Conservation (phyloP, 495 filamentous ascomycete species). For the Penicillium tannophilum region DNA sequence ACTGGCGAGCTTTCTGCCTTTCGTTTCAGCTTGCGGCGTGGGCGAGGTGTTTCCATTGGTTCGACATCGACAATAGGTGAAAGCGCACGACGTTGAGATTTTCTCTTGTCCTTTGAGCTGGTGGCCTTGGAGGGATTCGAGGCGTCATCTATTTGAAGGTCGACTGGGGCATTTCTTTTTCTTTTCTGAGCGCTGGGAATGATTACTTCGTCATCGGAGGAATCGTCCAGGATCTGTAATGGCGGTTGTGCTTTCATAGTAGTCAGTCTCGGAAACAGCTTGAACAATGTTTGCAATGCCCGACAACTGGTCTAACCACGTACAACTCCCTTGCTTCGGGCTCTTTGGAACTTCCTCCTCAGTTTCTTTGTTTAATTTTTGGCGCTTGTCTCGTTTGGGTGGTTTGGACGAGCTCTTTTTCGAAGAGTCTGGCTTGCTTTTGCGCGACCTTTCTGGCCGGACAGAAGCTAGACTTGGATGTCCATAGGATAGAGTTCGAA, state of each 20-base stretch:
- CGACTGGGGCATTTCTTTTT: slow-evolving; percentile 2
- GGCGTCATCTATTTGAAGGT: neutral
- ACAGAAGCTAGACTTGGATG: slow-evolving; percentile 38
- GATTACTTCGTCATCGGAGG: slow-evolving; percentile 26
- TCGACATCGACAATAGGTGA: neutral
- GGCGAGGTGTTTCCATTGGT: slow-evolving; percentile 24
- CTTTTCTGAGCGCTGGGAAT: slow-evolving; percentile 19
- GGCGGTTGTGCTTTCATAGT: slow-evolving; percentile 7
- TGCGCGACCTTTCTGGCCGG: slow-evolving; percentile 11
- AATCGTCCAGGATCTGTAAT: slow-evolving; percentile 7
- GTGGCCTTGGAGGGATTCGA: neutral
- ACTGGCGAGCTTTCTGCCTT: slow-evolving; percentile 19
- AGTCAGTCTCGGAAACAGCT: neutral
- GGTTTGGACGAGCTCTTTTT: slow-evolving; percentile 9
- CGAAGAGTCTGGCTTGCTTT: neutral
- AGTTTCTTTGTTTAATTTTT: neutral
- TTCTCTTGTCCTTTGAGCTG: neutral
- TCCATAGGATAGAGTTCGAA: slow-evolving; percentile 41
- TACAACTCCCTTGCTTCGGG: neutral
- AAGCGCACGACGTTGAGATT: neutral
- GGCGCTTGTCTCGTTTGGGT: neutral
- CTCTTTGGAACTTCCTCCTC: neutral
- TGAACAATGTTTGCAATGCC: neutral
- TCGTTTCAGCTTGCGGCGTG: slow-evolving; percentile 38
- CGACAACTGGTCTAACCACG: neutral